Base-by-base conservation (phyloP, 2,329 filamentous ascomycete genomes). In the Huntiella savannae region DNA sequence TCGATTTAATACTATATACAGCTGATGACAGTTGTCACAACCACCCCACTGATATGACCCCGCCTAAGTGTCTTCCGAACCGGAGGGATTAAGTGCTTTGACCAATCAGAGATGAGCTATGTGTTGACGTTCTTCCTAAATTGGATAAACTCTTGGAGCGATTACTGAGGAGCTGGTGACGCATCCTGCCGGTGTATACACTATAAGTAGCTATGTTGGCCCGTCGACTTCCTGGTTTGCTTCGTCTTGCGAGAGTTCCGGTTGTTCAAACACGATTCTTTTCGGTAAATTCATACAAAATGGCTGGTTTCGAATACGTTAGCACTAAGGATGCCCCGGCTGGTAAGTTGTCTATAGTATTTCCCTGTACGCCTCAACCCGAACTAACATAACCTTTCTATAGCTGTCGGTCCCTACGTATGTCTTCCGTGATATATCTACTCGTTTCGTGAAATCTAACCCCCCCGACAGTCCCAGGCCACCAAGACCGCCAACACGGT, bases 391-490 rank as follows among this genome's bases (percentile, higher is more conserved):
- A 37, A 35, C 17, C 15, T 33, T 33, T 7, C 19, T 37, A 37
- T 48, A 78, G 75, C 73, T 58, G 67, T 73, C 54, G 75, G 74
- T 46, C 74, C 75, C 54, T 79, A 79, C 61, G 74, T 78, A 66
- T 58, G 72, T 34, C 11, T 6, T 4, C n/a, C 15, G 11, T 19
- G 15, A 13, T 40, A 34, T 3, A 22, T 19, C 10, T 17, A 10
- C 17, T 41, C 36, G 10, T 41, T 4, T 35, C 4, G 1, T 34
- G 4, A 16, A 5, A 38, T 43, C 33, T 47, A 37, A 49, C 33
- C 46, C 45, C 45, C 34, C 51, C 36, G 44, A 50, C 54, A 77
- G 73, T 77, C 74, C 52, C 75, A 79, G 58, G 75, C 75, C 56
- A 71, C 78, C 63, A 77, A 77, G 65, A 79, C 75, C 50, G 67